Conservation (phyloP, 108 stramenopile species). For the Skeletonema marinoi region DNA sequence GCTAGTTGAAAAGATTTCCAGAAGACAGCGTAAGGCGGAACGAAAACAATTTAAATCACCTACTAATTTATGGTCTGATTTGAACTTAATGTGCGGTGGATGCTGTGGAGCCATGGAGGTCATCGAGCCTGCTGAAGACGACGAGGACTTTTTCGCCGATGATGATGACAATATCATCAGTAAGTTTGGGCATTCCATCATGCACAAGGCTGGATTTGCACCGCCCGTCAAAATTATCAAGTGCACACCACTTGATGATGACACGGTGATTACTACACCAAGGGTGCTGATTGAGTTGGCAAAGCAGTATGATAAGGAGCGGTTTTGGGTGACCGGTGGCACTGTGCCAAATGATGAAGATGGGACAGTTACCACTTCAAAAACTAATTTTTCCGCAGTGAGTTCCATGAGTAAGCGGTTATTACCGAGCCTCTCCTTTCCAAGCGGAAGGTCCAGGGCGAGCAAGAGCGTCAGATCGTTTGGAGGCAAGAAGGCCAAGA, state of each 20-base stretch:
- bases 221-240: background rate
- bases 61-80: background rate
- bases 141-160: background rate
- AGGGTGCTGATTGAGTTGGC: background rate
- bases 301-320: background rate
- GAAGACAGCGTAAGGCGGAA: background rate
- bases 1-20: background rate
- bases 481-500: background rate
- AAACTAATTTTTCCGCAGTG: too few relatives aligned
- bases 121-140: background rate
- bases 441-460: background rate
- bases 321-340: background rate
- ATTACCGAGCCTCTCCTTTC: background rate
- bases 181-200: background rate
- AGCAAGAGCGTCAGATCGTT: background rate
- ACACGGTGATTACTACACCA: background rate
- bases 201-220: background rate
- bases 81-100: background rate
- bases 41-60: background rate
- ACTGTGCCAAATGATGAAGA: background rate
- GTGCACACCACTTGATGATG: background rate
- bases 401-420: background rate
- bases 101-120: background rate
- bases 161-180: background rate
- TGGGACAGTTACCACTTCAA: background rate